A percentile compares a stretch with the other conserved stretches of the same genome.
Conservation (phyloP, 352 stramenopile species). For the Lagenidium giganteum region DNA sequence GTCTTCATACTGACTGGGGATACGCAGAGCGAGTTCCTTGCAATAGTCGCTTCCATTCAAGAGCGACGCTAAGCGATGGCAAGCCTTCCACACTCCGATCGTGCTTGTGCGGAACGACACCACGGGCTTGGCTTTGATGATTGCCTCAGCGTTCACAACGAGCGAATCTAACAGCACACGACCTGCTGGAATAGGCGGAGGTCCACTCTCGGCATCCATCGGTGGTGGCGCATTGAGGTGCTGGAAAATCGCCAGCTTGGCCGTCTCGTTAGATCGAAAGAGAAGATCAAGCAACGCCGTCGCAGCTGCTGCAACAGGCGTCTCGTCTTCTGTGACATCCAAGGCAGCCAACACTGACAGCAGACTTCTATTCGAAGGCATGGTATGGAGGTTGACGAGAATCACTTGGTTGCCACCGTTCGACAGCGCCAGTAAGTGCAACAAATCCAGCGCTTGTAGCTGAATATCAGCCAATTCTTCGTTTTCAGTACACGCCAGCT, state of each 20-base stretch:
- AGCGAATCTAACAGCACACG: conserved; percentile 35
- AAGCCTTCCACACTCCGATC: conserved; percentile 57
- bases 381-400: conserved; percentile 37
- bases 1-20: conserved; percentile 31
- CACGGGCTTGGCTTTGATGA: conserved; percentile 23
- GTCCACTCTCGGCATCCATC: conserved; percentile 5
- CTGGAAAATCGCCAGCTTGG: conserved; percentile 48
- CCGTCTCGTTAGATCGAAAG: conserved; percentile 43
- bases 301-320: conserved; percentile 30
- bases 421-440: conserved; percentile 30
- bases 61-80: conserved; percentile 32
- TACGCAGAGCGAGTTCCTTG: conserved; percentile 49
- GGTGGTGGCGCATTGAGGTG: conserved; percentile 34
- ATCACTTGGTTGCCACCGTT: conserved; percentile 56
- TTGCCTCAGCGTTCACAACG: conserved; percentile 30
- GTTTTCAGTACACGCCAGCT: conserved; percentile 33
- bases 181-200: conserved; percentile 20
- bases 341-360: conserved; percentile 37
- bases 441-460: conserved; percentile 41
- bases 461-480: conserved; percentile 30
- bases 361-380: conserved; percentile 27
- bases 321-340: conserved; percentile 42
- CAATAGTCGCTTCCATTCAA: conserved; percentile 35
- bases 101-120: no score
- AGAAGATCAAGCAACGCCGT: conserved; percentile 40